Evolutionary conservation across 768 basidiomycete species (phyloP).

Genomic region (Cystofilobasidium macerans): DNA sequence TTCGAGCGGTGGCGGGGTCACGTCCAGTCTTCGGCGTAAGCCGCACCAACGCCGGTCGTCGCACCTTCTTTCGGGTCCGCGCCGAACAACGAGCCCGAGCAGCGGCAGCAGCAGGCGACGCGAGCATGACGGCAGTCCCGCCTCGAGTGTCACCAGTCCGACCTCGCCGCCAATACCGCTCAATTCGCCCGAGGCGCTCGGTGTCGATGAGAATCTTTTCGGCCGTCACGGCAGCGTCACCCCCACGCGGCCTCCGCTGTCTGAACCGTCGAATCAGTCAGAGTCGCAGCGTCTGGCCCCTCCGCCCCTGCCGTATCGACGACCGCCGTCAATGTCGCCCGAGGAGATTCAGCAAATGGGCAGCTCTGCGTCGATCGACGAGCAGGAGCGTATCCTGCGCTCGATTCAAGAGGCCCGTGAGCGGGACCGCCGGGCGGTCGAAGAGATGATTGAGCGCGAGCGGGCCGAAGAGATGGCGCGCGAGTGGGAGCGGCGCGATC

Average conservation of each 20-base stretch:
- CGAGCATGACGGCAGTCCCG: background rate
- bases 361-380: constrained; percentile 14
- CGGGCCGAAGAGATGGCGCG: constrained; percentile 26
- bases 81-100: background rate
- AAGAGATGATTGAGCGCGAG: constrained; percentile 19
- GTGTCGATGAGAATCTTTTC: background rate
- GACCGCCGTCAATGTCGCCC: constrained; percentile 6
- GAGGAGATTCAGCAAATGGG: constrained; percentile 21
- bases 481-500: constrained; percentile 31
- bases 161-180: background rate
- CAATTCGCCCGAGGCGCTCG: constrained; percentile 2
- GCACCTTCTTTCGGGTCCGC: background rate
- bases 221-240: constrained; percentile 22
- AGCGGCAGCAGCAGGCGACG: background rate
- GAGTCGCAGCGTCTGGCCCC: background rate
- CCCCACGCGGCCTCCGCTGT: constrained; percentile 17
- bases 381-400: constrained; percentile 25
- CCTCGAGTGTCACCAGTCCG: constrained; percentile 1
- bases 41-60: constrained; percentile 6
- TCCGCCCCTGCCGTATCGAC: background rate
- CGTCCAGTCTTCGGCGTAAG: background rate
- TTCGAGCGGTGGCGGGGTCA: background rate
- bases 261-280: background rate
- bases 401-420: constrained; percentile 26
- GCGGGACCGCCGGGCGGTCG: constrained; percentile 31